Percentiles rank a stretch among this genome's conserved stretches.
phyloP scores from a whole-genome alignment of 2,329 filamentous ascomycete genomes.

The Monilinia laxa region DNA sequence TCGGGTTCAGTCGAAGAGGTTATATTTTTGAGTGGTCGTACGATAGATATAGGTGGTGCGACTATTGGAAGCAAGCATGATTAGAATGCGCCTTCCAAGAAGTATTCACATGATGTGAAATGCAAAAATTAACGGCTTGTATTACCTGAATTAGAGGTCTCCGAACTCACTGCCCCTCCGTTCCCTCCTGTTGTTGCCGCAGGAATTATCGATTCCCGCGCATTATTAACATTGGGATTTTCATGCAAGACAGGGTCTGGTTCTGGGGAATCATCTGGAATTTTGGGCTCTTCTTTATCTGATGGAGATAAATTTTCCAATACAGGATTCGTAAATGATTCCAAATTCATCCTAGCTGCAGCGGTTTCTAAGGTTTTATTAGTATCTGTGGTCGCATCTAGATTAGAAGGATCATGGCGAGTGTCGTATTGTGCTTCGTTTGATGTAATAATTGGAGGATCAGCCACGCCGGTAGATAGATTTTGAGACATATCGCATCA shows the following conservation, averaged over 20 bases:
- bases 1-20: slow-evolving; percentile 12
- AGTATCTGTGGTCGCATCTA: slow-evolving; percentile 8
- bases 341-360: slow-evolving; percentile 25
- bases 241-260: not conserved
- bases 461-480: slow-evolving; percentile 29
- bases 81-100: slow-evolving; percentile 9
- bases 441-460: slow-evolving; percentile 21
- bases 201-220: slow-evolving; percentile 6
- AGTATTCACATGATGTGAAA: slow-evolving; percentile 17
- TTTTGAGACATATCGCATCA: slow-evolving; percentile 33
- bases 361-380: not conserved
- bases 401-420: slow-evolving; percentile 4
- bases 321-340: slow-evolving; percentile 19
- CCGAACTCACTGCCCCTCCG: slow-evolving; percentile 6
- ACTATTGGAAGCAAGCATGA: slow-evolving; percentile 19
- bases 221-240: slow-evolving; percentile 6
- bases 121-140: not conserved
- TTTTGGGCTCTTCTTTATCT: slow-evolving; percentile 15
- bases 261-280: not conserved
- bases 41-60: slow-evolving; percentile 20
- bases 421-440: slow-evolving; percentile 26
- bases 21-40: slow-evolving; percentile 17
- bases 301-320: slow-evolving; percentile 12
- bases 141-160: slow-evolving; percentile 16
- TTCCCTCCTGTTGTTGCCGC: not conserved